phyloP scores from a whole-genome alignment of 1,284 basidiomycete species.

The Abortiporus biennis region DNA sequence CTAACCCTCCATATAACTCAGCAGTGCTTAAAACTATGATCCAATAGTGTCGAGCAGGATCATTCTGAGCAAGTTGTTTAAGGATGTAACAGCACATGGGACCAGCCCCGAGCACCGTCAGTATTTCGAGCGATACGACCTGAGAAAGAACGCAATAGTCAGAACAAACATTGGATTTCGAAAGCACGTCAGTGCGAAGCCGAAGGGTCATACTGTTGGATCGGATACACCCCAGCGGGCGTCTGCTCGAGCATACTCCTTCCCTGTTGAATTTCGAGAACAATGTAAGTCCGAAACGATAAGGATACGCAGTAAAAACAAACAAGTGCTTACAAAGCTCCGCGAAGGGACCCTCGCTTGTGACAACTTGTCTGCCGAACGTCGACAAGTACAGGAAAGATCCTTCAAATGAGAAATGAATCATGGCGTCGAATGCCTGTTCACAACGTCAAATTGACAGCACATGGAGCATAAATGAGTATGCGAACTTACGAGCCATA shows the following conservation, averaged over 20 bases:
- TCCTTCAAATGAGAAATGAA: constrained; percentile 75
- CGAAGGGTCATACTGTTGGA: constrained; percentile 34
- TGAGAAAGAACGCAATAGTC: background rate
- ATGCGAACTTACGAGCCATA: constrained; percentile 58
- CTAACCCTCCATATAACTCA: constrained; percentile 72
- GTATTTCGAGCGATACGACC: constrained; percentile 73
- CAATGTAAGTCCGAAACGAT: constrained; percentile 1
- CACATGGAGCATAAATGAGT: background rate
- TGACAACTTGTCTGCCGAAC: constrained; percentile 68
- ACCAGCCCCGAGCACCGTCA: constrained; percentile 76
- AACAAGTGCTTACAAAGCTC: constrained; percentile 57
- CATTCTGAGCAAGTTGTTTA: constrained; percentile 52
- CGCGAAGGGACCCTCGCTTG: constrained; percentile 64
- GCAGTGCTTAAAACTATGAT: constrained; percentile 69
- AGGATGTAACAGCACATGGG: constrained; percentile 68
- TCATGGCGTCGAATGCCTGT: constrained; percentile 71
- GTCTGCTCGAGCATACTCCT: constrained; percentile 72
- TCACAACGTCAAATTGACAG: background rate
- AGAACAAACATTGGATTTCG: background rate
- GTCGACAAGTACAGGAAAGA: constrained; percentile 72
- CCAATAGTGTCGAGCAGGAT: constrained; percentile 75
- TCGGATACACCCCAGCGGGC: constrained; percentile 75
- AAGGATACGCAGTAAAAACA: constrained; percentile 6
- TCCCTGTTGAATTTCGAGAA: constrained; percentile 27
- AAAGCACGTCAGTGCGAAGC: background rate